Evolutionary conservation across 2,329 filamentous ascomycete species (phyloP).

Genomic region (Venturia oleaginea): DNA sequence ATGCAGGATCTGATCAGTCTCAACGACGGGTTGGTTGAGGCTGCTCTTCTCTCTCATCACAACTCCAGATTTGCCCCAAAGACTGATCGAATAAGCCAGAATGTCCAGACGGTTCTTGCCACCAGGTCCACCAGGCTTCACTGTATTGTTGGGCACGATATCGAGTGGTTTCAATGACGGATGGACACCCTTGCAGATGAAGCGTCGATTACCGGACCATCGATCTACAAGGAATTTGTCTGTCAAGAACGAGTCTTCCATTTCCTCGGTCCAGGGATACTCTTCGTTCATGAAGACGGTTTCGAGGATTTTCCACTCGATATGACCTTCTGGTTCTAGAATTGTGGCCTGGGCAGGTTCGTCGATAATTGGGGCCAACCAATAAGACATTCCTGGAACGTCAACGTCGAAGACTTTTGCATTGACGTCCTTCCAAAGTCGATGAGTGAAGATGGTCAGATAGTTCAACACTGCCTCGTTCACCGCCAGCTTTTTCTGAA

Average conservation of each 20-base stretch:
- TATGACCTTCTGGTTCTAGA: constrained; percentile 21
- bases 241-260: constrained; percentile 31
- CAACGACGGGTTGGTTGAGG: constrained; percentile 69
- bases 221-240: constrained; percentile 48
- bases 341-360: not conserved
- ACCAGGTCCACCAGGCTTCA: constrained; percentile 19
- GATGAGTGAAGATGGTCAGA: constrained; percentile 65
- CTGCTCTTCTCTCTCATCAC: constrained; percentile 40
- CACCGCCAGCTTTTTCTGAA: constrained; percentile 38
- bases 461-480: constrained; percentile 38
- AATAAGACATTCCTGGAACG: constrained; percentile 65
- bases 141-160: constrained; percentile 49
- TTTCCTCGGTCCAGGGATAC: constrained; percentile 36
- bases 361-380: constrained; percentile 54
- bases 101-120: constrained; percentile 53
- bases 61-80: constrained; percentile 44
- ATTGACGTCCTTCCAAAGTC: constrained; percentile 75
- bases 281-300: constrained; percentile 31
- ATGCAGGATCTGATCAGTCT: constrained; percentile 62
- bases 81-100: constrained; percentile 72
- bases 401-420: constrained; percentile 71
- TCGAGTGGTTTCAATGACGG: constrained; percentile 54
- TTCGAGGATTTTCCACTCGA: constrained; percentile 56
- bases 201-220: constrained; percentile 49
- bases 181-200: constrained; percentile 40